Percentiles rank a stretch among this genome's conserved stretches.
Evolutionary conservation across 1,139 yeast species (phyloP).

Genomic region (Yamadazyma sp.): DNA sequence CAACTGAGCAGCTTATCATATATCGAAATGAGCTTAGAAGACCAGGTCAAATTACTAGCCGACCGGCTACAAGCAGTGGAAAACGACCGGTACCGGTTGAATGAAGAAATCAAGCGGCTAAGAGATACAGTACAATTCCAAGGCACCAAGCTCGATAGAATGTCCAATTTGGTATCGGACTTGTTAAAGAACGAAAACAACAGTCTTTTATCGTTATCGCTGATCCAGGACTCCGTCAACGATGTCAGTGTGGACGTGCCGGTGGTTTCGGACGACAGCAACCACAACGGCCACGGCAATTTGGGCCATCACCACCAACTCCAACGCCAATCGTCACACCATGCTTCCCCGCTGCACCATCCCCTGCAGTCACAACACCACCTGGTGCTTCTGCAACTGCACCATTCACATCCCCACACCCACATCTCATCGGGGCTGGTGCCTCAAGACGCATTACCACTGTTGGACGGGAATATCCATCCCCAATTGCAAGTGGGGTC

Average conservation of each 20-base stretch:
- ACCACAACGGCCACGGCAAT: conserved; percentile 1
- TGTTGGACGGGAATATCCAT: conserved; percentile 17
- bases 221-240: conserved; percentile 23
- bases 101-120: conserved; percentile 17
- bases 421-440: conserved; percentile 3
- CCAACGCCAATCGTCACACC: conserved; percentile 10
- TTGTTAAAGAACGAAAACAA: conserved; percentile 35
- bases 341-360: neutral
- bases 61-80: conserved; percentile 5
- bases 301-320: conserved; percentile 18
- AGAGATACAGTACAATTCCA: conserved; percentile 41
- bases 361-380: neutral
- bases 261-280: neutral
- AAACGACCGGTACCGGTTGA: conserved; percentile 3
- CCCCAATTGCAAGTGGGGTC: conserved; percentile 15
- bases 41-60: conserved; percentile 5
- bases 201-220: conserved; percentile 13
- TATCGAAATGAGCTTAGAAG: conserved; percentile 3
- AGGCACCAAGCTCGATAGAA: conserved; percentile 39
- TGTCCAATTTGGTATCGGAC: conserved; percentile 33
- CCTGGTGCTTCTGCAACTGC: neutral
- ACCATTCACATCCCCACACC: conserved; percentile 10
- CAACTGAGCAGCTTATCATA: conserved; percentile 1
- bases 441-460: conserved; percentile 9
- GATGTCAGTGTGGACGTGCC: conserved; percentile 9